Evolutionary conservation across 1,284 basidiomycete species (phyloP), one percentile per base, ranked within the genome.

Genomic region (Cutaneotrichosporon cyanovorans): DNA sequence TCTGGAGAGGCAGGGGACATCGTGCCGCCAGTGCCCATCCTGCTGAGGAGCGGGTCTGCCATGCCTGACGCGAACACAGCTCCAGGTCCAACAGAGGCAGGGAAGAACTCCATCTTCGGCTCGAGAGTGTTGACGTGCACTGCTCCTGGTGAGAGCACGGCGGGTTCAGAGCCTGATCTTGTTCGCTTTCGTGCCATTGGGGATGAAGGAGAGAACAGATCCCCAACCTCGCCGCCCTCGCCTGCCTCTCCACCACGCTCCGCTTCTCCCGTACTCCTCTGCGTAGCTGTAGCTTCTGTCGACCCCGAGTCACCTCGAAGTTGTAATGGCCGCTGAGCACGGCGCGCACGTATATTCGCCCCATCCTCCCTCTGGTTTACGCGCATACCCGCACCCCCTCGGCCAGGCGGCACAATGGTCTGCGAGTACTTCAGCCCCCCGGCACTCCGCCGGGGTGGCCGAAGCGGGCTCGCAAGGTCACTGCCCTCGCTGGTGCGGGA

Each of bases 391-490:
- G 81, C 68, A 0, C 77, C 81, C 0, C 76, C 74, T 25, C 77
- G 65, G 2, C 68, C 75, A 14, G 77, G 75, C 2, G 79, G 84
- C 77, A 90, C 82, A 60, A 93, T 92, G 1, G 89, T 93, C 59
- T 84, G 81, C 5, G 84, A 85, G 64, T 91, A 84, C 59, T 83
- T 85, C 52, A 92, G 75, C 4, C 79, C 76, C 1, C 75, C 73
- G 0, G 81, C 80, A 15, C 60, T 64, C 22, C 56, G 54, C 22
- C 48, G 48, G 48, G 46, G 45, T 47, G 57, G 68, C 6, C 32
- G 32, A 10, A 34, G 12, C 12, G 25, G 25, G 25, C 25, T 28
- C 8, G 25, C 8, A 12, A 7, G 8, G 18, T 35, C 50, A 28
- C 37, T 37, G 37, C 48, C 50, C 23, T 31, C 15, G 3, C 46